Conservation (phyloP, 768 basidiomycete species). For the Tubosaeta sp. region DNA sequence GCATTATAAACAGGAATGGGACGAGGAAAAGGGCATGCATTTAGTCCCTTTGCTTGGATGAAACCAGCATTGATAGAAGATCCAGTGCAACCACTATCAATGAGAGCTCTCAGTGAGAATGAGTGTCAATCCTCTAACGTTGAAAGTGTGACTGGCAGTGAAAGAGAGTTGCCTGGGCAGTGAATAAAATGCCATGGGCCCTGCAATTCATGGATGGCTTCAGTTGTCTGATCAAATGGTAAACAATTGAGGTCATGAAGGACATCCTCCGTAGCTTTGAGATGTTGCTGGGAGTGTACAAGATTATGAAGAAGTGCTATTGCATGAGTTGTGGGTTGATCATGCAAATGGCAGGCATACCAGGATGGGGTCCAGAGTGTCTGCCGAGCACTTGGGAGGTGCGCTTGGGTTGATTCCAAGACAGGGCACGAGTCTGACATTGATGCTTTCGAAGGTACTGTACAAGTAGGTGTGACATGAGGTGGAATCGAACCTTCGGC, state of each 20-base stretch:
- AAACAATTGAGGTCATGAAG: background rate
- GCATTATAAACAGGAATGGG: slow-evolving; percentile 19
- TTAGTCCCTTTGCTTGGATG: slow-evolving; percentile 3
- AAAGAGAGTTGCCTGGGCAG: slow-evolving; percentile 1
- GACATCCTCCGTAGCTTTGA: background rate
- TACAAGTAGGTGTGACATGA: background rate
- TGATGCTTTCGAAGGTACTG: background rate
- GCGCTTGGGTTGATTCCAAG: too few relatives aligned
- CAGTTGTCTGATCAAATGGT: background rate
- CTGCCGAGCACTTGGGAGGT: background rate
- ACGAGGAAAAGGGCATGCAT: background rate
- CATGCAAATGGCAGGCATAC: background rate
- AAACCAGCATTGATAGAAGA: slow-evolving; percentile 17
- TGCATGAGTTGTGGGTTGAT: background rate
- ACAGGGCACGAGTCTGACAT: too few relatives aligned
- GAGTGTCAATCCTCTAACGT: background rate
- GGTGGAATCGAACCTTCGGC: background rate
- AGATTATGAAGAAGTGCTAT: background rate
- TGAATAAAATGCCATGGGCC: slow-evolving; percentile 1
- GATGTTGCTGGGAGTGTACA: background rate
- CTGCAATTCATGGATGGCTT: slow-evolving; percentile 7
- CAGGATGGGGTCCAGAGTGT: slow-evolving; percentile 5
- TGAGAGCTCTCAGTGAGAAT: background rate
- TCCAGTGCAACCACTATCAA: slow-evolving; percentile 22
- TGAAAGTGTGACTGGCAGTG: background rate